Evolutionary conservation across 768 basidiomycete species (phyloP).

Genomic region (Tylopilus balloui): DNA sequence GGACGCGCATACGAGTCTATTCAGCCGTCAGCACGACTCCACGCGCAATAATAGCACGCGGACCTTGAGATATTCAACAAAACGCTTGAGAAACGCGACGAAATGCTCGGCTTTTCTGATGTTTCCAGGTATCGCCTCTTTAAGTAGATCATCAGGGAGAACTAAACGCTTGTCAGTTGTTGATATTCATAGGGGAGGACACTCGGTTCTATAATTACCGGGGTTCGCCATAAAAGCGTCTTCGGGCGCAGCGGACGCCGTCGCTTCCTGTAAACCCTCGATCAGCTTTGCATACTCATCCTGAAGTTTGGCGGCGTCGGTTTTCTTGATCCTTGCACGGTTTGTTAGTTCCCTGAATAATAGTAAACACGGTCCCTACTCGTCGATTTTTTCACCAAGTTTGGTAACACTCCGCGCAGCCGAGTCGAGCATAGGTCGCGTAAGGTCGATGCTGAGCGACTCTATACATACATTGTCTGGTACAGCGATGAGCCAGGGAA

Average conservation of each 20-base stretch:
- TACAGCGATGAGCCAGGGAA: slow-evolving; percentile 1
- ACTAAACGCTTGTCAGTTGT: slow-evolving; percentile 41
- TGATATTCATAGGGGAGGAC: not conserved
- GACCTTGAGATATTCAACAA: slow-evolving; percentile 98
- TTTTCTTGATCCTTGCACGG: slow-evolving; percentile 75
- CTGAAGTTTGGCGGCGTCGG: slow-evolving; percentile 89
- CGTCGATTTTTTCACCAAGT: slow-evolving; percentile 89
- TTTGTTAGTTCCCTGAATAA: slow-evolving; percentile 5
- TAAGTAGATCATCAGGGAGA: slow-evolving; percentile 89
- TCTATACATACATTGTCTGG: slow-evolving; percentile 98
- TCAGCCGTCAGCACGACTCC: slow-evolving; percentile 9
- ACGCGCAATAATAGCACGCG: not conserved
- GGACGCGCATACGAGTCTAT: slow-evolving; percentile 97
- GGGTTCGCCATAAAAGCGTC: slow-evolving; percentile 90
- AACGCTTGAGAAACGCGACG: slow-evolving; percentile 94
- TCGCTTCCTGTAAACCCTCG: slow-evolving; percentile 82
- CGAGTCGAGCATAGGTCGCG: slow-evolving; percentile 95
- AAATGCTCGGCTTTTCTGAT: slow-evolving; percentile 99
- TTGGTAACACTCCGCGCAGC: slow-evolving; percentile 83
- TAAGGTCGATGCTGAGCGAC: slow-evolving; percentile 94
- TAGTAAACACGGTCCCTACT: slow-evolving; percentile 48
- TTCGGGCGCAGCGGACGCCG: slow-evolving; percentile 52
- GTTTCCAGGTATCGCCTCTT: slow-evolving; percentile 95
- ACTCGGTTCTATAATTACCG: slow-evolving; percentile 41
- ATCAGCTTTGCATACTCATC: slow-evolving; percentile 96